Conservation (phyloP, 495 filamentous ascomycete genomes). For the Trichoderma parareesei region DNA sequence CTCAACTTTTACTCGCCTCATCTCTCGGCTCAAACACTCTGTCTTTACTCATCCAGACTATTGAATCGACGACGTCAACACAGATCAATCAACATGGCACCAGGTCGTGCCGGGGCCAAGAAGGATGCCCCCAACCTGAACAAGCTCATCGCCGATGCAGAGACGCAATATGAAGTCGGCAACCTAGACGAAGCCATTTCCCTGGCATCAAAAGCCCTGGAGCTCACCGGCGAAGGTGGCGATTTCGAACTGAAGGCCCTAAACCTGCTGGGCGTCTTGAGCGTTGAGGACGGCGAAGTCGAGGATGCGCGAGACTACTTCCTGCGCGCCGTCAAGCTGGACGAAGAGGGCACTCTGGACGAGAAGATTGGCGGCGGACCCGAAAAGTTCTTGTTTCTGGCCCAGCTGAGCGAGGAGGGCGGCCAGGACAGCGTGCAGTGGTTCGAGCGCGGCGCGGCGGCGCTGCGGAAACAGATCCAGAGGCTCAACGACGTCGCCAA, state of each 20-base stretch:
- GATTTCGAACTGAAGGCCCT: conserved; percentile 51
- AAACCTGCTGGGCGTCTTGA: conserved; percentile 74
- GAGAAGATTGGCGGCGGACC: conserved; percentile 64
- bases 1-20: neutral
- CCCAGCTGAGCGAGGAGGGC: conserved; percentile 83
- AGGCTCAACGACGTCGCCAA: conserved; percentile 28
- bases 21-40: neutral
- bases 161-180: conserved; percentile 59
- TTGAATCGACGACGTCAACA: neutral
- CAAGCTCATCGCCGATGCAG: conserved; percentile 56
- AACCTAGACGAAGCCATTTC: conserved; percentile 61
- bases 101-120: conserved; percentile 2
- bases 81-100: conserved; percentile 7
- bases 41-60: neutral
- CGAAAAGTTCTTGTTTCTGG: conserved; percentile 93
- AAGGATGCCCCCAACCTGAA: conserved; percentile 20
- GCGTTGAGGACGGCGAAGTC: conserved; percentile 75
- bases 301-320: conserved; percentile 63
- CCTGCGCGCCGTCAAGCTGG: conserved; percentile 57
- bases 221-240: conserved; percentile 25
- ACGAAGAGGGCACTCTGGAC: conserved; percentile 60
- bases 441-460: conserved; percentile 74
- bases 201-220: conserved; percentile 54
- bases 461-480: conserved; percentile 59
- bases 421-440: conserved; percentile 75